These are phyloP conservation scores for Rhodotorula sp. DNA, from an alignment of 1,284 basidiomycete species.

Conservation along the genomic window DNA sequence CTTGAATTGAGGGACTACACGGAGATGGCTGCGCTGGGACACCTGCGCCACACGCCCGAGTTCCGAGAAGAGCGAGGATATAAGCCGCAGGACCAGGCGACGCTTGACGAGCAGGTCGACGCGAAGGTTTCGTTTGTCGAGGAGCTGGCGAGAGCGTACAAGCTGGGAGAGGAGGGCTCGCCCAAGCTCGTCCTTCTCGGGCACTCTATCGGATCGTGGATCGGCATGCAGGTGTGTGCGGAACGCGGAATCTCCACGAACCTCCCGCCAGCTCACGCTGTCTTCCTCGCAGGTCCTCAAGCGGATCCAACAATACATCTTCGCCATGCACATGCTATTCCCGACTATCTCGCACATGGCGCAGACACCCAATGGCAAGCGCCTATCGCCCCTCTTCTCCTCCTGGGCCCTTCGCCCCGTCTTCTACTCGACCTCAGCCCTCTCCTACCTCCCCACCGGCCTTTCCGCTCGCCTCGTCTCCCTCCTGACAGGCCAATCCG, in stretches of 20 bases:
- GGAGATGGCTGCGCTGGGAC: slow-evolving; percentile 29
- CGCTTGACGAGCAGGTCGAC: slow-evolving; percentile 36
- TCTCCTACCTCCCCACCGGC: slow-evolving; percentile 31
- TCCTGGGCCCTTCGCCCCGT: slow-evolving; percentile 28
- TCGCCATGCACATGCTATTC: slow-evolving; percentile 32
- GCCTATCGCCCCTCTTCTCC: slow-evolving; percentile 31
- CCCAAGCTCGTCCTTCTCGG: slow-evolving; percentile 34
- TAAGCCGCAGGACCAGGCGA: slow-evolving; percentile 7
- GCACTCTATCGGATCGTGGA: slow-evolving; percentile 37
- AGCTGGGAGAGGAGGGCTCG: neutral
- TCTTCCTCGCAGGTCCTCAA: slow-evolving; percentile 10
- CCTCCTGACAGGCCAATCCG: slow-evolving; percentile 26
- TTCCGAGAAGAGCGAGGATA: slow-evolving; percentile 3
- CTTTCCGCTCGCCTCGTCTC: slow-evolving; percentile 20
- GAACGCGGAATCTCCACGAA: too few species aligned
- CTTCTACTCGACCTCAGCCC: slow-evolving; percentile 27
- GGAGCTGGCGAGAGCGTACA: slow-evolving; percentile 9
- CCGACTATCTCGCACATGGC: slow-evolving; percentile 41
- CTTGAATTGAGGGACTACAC: slow-evolving; percentile 7
- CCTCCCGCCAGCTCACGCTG: neutral
- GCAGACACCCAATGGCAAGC: slow-evolving; percentile 31
- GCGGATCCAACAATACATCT: slow-evolving; percentile 8
- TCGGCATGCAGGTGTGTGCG: slow-evolving; percentile 28
- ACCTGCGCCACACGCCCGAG: slow-evolving; percentile 29
- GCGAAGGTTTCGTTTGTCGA: slow-evolving; percentile 37